Base-by-base conservation (phyloP, 305 asterid genomes). In the Ilex paraguariensis region DNA sequence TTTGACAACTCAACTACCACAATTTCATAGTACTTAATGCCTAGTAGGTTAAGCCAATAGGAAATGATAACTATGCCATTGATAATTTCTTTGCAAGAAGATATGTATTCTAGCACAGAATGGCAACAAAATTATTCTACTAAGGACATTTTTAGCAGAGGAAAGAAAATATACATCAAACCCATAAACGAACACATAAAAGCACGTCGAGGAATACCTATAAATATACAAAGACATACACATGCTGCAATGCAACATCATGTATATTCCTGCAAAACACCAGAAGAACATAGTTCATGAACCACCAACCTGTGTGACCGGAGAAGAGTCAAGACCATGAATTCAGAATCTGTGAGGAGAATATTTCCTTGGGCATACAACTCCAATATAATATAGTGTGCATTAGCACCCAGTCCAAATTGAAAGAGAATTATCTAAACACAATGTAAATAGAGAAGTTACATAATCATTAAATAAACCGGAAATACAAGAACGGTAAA, bases 321-420 rank as follows among this genome's bases (percentile, higher is more conserved):
- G 66, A 93, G 82, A 68, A 93, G 97, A 64, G 99, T 93, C 90
- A 93, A 64, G 75, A 87, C 97, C 76, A 79, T 82, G 76, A 80
- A 86, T 65, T 87, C 96, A 54, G 94, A 70, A 77, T 93, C 97
- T 36, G 97, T 90, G 50, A 93, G 96, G 64, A 93, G 66, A 78
- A 93, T 83, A 75, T 93, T 93, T 67, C 98, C 99, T 86, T 93
- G 99, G 68, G 99, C 92, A 84, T 93, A 93, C 61, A 93, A 81
- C 83, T 93, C 99, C 84, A 93, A 75, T 65, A 93, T 87, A 64
- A 93, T 78, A 66, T 87, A 93, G 78, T 90, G 91, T 49, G 99
- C 95, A 75, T 87, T 87, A 69, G 36, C 82, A 61, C 96, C 97
- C 60, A 81, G 75, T 73, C 99, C 99, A 79, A 93, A 93, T 73